Evolutionary conservation across 768 basidiomycete genomes (phyloP), one percentile per base, ranked within the genome.

Genomic region (Lyophyllum semitale): DNA sequence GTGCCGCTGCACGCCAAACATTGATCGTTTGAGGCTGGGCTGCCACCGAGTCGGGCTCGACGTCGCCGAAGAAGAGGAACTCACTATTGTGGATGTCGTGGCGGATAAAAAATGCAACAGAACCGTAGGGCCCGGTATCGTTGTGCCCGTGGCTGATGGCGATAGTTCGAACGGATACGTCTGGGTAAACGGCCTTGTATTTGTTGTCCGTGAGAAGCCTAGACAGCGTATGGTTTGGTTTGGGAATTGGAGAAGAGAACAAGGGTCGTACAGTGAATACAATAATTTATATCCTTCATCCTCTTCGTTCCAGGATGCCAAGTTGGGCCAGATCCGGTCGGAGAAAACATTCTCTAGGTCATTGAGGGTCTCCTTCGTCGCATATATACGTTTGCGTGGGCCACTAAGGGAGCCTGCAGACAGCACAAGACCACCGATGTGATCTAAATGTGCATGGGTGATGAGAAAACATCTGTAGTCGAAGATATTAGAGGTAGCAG

Each of bases 21-120:
- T 77, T 71, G 25, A 77, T 75, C 35, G 87, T 95, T 48, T 74
- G 78, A 4, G 88, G 87, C 13, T 73, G 69, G 15, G 66, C 59
- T 6, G 89, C 79, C 44, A 95, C 62, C 47, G 82, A 81, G 72
- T 95, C 93, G 8, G 93, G 91, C 64, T 95, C 93, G 56, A 97
- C 88, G 70, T 96, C 95, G 0, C 96, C 96, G 62, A 97, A 96
- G 72, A 98, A 98, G 33, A 98, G 76, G 60, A 98, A 87, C 68
- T 96, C 91, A 44, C 75, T 79, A 1, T 68, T 69, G 30, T 79
- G 77, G 17, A 78, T 71, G 48, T 90, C 78, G 60, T 89, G 82
- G 13, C 85, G 83, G 62, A 98, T 70, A 69, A 96, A 96, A 75
- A 91, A 95, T 15, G 95, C 96, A 1, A 88, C 75, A 13, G 90